A percentile compares a stretch with the other conserved stretches of the same genome.
phyloP scores from a whole-genome alignment of 805 yeast genomes.

The Kodamaea hsintzibuensis region DNA sequence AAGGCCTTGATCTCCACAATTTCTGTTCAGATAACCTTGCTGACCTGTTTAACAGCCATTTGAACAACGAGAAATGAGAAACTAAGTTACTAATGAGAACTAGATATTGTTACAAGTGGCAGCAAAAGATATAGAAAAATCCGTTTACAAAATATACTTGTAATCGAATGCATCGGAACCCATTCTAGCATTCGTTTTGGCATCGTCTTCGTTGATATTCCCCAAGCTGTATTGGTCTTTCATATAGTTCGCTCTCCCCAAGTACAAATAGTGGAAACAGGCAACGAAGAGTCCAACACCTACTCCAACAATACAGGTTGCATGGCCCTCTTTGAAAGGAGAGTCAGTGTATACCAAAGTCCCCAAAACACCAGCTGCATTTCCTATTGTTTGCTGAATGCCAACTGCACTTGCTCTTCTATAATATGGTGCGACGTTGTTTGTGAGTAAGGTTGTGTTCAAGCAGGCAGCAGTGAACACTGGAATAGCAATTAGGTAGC shows the following conservation, averaged over 20 bases:
- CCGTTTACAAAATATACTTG: neutral
- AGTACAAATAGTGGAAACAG: conserved; percentile 5
- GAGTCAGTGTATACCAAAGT: conserved; percentile 1
- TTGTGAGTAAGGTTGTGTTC: conserved; percentile 1
- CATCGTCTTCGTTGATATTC: neutral
- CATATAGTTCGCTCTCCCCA: neutral
- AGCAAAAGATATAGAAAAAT: neutral
- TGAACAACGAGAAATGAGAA: neutral
- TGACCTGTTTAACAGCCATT: too few species aligned
- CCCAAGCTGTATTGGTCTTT: conserved; percentile 1
- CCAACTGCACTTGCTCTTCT: conserved; percentile 7
- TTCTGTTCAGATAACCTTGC: too few species aligned
- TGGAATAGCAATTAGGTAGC: conserved; percentile 3
- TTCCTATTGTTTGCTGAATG: conserved; percentile 3
- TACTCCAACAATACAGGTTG: conserved; percentile 1
- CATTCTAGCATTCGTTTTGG: neutral
- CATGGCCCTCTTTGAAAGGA: conserved; percentile 1
- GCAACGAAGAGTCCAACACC: neutral
- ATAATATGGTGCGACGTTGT: conserved; percentile 5
- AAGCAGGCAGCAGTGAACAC: conserved; percentile 2
- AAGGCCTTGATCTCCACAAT: too few species aligned
- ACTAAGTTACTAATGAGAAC: neutral
- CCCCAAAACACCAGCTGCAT: conserved; percentile 5
- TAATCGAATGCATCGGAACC: conserved; percentile 4
- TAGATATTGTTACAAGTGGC: neutral